phyloP scores from a whole-genome alignment of 768 basidiomycete species.

The Mycena epipterygia region DNA sequence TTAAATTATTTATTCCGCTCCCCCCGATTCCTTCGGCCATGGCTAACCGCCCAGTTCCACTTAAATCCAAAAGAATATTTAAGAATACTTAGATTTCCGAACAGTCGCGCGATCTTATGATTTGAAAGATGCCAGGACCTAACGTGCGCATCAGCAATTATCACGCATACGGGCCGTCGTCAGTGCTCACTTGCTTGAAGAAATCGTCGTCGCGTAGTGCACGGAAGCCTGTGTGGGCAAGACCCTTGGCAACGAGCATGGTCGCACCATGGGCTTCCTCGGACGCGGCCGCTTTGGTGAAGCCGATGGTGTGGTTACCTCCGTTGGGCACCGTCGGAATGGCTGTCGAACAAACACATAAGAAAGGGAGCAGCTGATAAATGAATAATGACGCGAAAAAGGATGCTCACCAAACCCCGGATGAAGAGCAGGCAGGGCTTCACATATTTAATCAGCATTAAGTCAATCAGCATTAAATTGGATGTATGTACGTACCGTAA shows the following conservation, averaged over 20 bases:
- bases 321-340: constrained; percentile 80
- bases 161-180: not conserved
- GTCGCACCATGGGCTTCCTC: constrained; percentile 73
- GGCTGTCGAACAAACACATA: constrained; percentile 53
- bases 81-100: constrained; percentile 17
- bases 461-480: constrained; percentile 6
- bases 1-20: too few relatives aligned
- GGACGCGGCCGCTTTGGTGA: constrained; percentile 71
- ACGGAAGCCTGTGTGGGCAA: constrained; percentile 74
- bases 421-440: constrained; percentile 75
- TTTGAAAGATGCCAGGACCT: constrained; percentile 35
- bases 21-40: constrained; percentile 2
- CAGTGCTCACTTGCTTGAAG: constrained; percentile 63
- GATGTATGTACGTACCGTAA: constrained; percentile 59
- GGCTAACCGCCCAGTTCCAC: not conserved
- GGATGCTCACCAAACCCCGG: constrained; percentile 65
- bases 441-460: constrained; percentile 34
- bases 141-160: not conserved
- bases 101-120: not conserved
- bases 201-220: constrained; percentile 72
- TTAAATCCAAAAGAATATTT: not conserved
- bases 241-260: constrained; percentile 68
- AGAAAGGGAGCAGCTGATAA: constrained; percentile 43
- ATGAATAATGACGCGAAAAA: not conserved
- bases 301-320: constrained; percentile 83